Conservation (phyloP, 2,329 filamentous ascomycete species). For the Trichophyton schoenleinii region DNA sequence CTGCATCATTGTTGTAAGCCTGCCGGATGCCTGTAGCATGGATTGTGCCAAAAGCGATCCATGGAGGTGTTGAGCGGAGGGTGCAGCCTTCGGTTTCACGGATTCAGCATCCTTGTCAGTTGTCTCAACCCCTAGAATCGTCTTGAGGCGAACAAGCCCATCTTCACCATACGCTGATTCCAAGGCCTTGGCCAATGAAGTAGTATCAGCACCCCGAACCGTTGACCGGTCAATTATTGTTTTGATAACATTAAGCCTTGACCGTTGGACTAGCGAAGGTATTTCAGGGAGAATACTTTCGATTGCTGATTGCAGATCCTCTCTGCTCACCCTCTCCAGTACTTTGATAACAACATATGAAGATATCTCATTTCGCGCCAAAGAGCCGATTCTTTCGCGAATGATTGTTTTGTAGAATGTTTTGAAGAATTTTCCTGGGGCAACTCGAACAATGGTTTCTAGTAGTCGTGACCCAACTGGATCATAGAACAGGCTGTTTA, state of each 20-base stretch:
- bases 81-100: constrained; percentile 30
- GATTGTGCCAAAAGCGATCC: constrained; percentile 69
- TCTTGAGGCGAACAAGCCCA: constrained; percentile 40
- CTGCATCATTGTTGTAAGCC: constrained; percentile 58
- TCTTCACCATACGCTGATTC: constrained; percentile 46
- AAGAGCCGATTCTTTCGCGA: constrained; percentile 62
- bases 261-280: constrained; percentile 57
- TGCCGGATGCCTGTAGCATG: constrained; percentile 62
- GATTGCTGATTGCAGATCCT: constrained; percentile 65
- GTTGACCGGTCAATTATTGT: constrained; percentile 72
- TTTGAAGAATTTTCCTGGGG: constrained; percentile 85
- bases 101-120: constrained; percentile 35
- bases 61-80: constrained; percentile 51
- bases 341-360: constrained; percentile 76
- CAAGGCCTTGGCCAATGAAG: constrained; percentile 44
- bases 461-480: constrained; percentile 78
- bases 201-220: constrained; percentile 49
- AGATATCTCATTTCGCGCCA: constrained; percentile 81
- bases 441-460: constrained; percentile 69
- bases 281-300: constrained; percentile 61
- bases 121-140: constrained; percentile 48
- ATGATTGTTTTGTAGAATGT: constrained; percentile 69
- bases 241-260: constrained; percentile 66
- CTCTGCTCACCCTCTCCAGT: constrained; percentile 70
- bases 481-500: constrained; percentile 81